Conservation (phyloP, 2,329 filamentous ascomycete species). For the Aspergillus quadricinctus region DNA sequence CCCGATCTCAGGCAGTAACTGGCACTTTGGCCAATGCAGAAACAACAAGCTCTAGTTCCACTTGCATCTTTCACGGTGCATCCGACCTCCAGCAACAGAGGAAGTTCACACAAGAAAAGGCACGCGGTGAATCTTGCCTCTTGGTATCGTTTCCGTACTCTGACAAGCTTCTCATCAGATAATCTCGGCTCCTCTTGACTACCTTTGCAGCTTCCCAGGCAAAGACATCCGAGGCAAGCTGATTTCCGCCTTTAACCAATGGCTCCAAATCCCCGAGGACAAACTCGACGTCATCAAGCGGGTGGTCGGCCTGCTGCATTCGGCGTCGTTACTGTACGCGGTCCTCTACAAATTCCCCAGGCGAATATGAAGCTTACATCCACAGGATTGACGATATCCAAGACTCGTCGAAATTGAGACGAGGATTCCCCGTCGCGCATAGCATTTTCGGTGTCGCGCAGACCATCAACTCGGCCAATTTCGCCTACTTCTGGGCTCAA, state of each 20-base stretch:
- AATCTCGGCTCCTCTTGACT: not conserved
- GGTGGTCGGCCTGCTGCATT: conserved; percentile 42
- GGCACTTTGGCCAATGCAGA: not conserved
- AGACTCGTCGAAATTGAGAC: conserved; percentile 43
- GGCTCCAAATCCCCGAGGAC: conserved; percentile 38
- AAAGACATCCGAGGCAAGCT: conserved; percentile 42
- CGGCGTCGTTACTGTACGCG: conserved; percentile 38
- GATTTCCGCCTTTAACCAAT: conserved; percentile 42
- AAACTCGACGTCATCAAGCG: conserved; percentile 38
- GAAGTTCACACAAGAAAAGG: not conserved
- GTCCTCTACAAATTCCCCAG: too few species aligned
- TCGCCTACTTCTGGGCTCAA: conserved; percentile 37
- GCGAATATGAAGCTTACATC: not conserved
- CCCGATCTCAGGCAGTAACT: not conserved
- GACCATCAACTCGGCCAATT: conserved; percentile 46
- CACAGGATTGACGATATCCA: conserved; percentile 47
- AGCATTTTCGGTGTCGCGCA: conserved; percentile 47
- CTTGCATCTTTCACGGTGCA: not conserved
- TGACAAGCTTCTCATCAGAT: not conserved
- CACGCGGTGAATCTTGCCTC: not conserved
- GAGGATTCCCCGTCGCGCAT: conserved; percentile 46
- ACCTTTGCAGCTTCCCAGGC: conserved; percentile 23
- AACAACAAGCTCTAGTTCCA: not conserved
- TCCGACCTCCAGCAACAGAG: not conserved
- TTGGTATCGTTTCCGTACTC: not conserved